Evolutionary conservation across 2,329 filamentous ascomycete species (phyloP).

Genomic region (Alternaria infectoria): DNA sequence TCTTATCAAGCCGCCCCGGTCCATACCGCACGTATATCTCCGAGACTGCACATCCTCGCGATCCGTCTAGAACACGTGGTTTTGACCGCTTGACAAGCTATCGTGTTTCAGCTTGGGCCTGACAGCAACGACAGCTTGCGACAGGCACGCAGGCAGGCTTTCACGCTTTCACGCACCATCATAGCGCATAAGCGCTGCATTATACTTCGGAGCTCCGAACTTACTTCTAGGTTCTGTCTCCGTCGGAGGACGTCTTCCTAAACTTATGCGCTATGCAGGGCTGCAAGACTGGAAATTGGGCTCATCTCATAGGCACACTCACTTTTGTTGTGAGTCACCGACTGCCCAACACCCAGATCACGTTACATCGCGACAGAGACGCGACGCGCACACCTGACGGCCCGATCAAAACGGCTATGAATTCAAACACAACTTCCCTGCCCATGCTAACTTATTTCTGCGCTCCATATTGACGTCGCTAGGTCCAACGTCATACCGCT

Average conservation of each 20-base stretch:
- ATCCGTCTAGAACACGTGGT: not conserved
- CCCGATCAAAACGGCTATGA: not conserved
- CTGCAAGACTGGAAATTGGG: not conserved
- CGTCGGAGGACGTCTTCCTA: not conserved
- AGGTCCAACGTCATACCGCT: conserved; percentile 19
- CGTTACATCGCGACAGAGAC: conserved; percentile 20
- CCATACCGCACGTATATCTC: not conserved
- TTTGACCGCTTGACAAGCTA: not conserved
- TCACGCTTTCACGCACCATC: not conserved
- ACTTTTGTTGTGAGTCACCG: conserved; percentile 15
- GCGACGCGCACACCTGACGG: conserved; percentile 6
- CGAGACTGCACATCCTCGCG: not conserved
- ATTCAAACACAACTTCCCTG: not conserved
- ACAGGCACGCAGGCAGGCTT: not conserved
- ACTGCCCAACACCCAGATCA: conserved; percentile 3
- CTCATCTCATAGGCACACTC: not conserved
- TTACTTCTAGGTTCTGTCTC: not conserved
- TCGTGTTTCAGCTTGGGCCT: not conserved
- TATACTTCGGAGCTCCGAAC: not conserved
- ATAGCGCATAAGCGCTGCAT: not conserved
- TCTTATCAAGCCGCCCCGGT: not conserved
- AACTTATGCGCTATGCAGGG: not conserved
- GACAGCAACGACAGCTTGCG: not conserved
- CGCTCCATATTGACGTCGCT: conserved; percentile 7
- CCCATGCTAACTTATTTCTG: not conserved